These are phyloP conservation scores for Melastoma malabathricum DNA, from an alignment of 345 rosid species.

Conservation along the genomic window DNA sequence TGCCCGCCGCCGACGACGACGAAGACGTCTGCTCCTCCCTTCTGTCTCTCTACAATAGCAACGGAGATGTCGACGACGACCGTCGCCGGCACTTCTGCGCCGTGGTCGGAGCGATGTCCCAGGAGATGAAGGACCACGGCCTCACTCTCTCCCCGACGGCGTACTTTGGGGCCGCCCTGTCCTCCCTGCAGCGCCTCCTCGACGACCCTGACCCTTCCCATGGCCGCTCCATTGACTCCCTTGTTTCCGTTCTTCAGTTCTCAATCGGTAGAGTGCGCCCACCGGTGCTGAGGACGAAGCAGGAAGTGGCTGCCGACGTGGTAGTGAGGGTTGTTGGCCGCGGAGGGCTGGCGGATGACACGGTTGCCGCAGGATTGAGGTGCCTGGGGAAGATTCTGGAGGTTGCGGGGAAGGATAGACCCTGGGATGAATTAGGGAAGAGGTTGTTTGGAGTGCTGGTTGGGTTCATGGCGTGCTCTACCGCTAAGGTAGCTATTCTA, in stretches of 20 bases:
- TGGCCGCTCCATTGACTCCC: conserved; percentile 43
- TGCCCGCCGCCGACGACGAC: neutral
- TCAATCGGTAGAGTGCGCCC: too few relatives aligned
- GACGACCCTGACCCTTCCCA: conserved; percentile 16
- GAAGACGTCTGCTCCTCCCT: conserved; percentile 48
- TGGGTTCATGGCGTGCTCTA: too few relatives aligned
- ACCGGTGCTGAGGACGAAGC: too few relatives aligned
- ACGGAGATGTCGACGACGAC: conserved; percentile 11
- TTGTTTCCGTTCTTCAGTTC: conserved; percentile 45
- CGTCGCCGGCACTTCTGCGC: conserved; percentile 56
- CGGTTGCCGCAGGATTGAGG: too few relatives aligned
- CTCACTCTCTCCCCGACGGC: conserved; percentile 37
- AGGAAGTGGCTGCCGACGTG: too few relatives aligned
- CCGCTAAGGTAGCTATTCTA: too few relatives aligned
- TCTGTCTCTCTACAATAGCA: conserved; percentile 34
- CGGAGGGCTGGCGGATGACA: too few relatives aligned
- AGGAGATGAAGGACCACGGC: conserved; percentile 54
- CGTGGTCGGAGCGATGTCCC: conserved; percentile 55
- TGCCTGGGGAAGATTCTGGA: too few relatives aligned
- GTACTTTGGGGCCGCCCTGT: conserved; percentile 54
- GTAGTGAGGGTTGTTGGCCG: too few relatives aligned
- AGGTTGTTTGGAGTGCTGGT: too few relatives aligned
- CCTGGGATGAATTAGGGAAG: too few relatives aligned
- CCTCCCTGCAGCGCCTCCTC: conserved; percentile 49
- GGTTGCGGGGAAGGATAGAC: too few relatives aligned